Conservation (phyloP, 139 green algal genomes). For the Nannochloris sp. region DNA sequence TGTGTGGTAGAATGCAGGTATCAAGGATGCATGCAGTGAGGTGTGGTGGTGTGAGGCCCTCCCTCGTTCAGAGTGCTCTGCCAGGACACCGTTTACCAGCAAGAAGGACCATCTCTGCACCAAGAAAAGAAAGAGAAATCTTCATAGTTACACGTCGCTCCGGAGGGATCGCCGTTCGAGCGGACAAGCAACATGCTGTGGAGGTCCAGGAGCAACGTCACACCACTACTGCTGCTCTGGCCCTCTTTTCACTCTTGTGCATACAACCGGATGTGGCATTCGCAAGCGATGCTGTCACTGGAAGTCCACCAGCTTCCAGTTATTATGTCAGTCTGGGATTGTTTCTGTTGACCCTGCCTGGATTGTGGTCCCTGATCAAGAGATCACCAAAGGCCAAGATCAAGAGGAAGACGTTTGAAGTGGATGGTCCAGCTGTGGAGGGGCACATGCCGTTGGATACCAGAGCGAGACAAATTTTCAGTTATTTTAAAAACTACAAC, state of each 20-base stretch:
- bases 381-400: slow-evolving; percentile 67
- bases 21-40: too few relatives aligned
- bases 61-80: too few relatives aligned
- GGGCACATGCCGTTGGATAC: slow-evolving; percentile 50
- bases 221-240: too few relatives aligned
- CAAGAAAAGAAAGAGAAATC: too few relatives aligned
- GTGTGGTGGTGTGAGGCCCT: too few relatives aligned
- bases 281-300: background rate
- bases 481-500: slow-evolving; percentile 75
- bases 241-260: background rate
- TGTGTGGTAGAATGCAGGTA: too few relatives aligned
- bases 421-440: slow-evolving; percentile 48
- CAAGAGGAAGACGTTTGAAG: slow-evolving; percentile 67
- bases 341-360: slow-evolving; percentile 68
- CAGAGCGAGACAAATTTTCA: slow-evolving; percentile 55
- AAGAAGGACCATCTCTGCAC: too few relatives aligned
- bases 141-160: too few relatives aligned
- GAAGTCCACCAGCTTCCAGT: slow-evolving; percentile 26
- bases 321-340: slow-evolving; percentile 79
- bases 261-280: slow-evolving; percentile 2
- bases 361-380: slow-evolving; percentile 87
- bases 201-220: too few relatives aligned
- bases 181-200: too few relatives aligned
- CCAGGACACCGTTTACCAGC: too few relatives aligned
- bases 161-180: too few relatives aligned